Conservation (phyloP, 2,329 filamentous ascomycete species). For the Pseudocercospora crystallina region DNA sequence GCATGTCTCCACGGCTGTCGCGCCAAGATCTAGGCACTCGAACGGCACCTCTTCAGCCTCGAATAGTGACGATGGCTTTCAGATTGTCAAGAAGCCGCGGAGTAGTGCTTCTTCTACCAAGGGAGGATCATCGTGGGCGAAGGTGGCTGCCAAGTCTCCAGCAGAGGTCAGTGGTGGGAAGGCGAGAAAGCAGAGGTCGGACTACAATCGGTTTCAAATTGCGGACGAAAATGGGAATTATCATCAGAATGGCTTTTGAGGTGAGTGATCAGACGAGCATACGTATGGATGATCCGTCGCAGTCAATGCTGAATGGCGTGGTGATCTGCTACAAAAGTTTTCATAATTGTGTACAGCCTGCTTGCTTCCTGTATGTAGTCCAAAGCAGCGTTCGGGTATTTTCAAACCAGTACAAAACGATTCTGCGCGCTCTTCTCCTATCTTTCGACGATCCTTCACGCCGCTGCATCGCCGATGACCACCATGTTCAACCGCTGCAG, state of each 20-base stretch:
- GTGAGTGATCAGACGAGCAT: background rate
- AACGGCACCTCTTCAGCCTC: conserved; percentile 12
- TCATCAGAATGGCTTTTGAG: background rate
- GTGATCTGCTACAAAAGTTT: too few species aligned
- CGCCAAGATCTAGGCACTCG: conserved; percentile 7
- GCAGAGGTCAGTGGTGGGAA: background rate
- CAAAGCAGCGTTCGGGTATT: too few species aligned
- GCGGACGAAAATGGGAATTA: conserved; percentile 3
- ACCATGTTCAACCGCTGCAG: too few species aligned
- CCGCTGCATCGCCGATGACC: too few species aligned
- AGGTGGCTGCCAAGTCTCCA: background rate
- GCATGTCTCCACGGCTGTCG: conserved; percentile 1
- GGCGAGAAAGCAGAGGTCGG: background rate
- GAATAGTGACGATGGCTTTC: conserved; percentile 21
- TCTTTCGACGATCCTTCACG: too few species aligned
- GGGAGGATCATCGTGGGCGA: conserved; percentile 1
- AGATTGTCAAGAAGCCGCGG: conserved; percentile 17
- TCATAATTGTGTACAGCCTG: too few species aligned
- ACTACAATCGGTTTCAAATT: conserved; percentile 3
- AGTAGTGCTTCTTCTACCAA: background rate
- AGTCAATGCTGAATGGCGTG: too few species aligned
- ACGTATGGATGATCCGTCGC: too few species aligned
- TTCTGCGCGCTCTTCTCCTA: too few species aligned
- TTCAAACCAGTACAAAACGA: too few species aligned
- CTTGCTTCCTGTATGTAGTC: too few species aligned